Evolutionary conservation across 805 yeast genomes (phyloP), one percentile per base, ranked within the genome.

Genomic region (Starmerella sp.): DNA sequence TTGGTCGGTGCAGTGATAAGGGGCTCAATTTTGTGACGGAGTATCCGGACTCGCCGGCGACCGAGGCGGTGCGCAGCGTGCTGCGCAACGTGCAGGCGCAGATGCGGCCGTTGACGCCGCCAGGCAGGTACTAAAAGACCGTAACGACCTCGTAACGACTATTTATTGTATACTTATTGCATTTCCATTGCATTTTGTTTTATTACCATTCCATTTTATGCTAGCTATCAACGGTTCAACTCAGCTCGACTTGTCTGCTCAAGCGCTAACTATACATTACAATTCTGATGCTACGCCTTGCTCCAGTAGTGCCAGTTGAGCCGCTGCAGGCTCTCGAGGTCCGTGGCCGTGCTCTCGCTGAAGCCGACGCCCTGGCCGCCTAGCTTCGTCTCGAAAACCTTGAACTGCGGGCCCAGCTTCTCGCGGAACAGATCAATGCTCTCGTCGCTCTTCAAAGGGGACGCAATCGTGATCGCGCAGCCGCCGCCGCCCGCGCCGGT

Each of bases 401-500:
- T 86, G 67, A 78, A 90, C 0, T 86, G 86, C 5, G 76, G 74
- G 4, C 69, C 65, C 10, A 72, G 67, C 37, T 75, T 62, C 17
- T 61, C 64, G 14, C 63, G 60, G 36, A 71, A 64, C 29, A 69
- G 68, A 1, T 65, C 63, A 7, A 78, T 66, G 3, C 46, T 30
- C 31, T 48, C 22, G 6, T 61, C 66, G 17, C 68, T 73, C 0
- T 63, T 62, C 1, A 67, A 70, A 2, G 71, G 73, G 42, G 77
- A 80, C 14, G 90, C 73, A 39, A 93, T 70, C 0, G 97, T 93
- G 54, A 93, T 84, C 10, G 97, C 95, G 73, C 98, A 93, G 2
- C 98, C 98, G 51, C 98, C 98, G 22, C 98, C 98, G 37, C 98
- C 98, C 0, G 98, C 98, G 43, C 98, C 98, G 0, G 98, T 93